Base-by-base conservation (phyloP, 1,139 yeast genomes). In the Sugiyamaella xylanicola region DNA sequence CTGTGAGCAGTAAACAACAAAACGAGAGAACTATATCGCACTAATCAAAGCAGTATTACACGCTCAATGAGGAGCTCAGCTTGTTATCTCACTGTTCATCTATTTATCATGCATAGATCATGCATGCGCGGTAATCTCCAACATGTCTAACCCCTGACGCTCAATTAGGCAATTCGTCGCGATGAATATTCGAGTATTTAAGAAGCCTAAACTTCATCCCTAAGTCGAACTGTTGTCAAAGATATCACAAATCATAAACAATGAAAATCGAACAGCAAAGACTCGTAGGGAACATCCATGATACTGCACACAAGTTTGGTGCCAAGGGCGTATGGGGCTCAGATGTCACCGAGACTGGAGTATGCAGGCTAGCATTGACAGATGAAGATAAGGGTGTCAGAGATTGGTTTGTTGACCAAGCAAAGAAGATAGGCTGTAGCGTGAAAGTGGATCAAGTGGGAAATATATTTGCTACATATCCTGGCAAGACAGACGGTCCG, bases 391-490 rank as follows among this genome's bases (percentile, higher is more conserved):
- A 83, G 61, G 68, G 74, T 29, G 86, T 85, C 11, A 77, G 86
- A 56, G 86, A 85, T 61, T 86, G 91, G 91, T 82, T 85, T 64
- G 74, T 81, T 40, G 64, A 63, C 8, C 86, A 85, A 65, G 75
- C 81, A 13, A 73, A 74, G 56, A 57, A 65, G 3, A 67, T 85
- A 36, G 90, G 89, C 0, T 85, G 90, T 67, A 65, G 71, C 11
- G 76, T 84, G 19, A 80, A 76, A 40, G 71, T 85, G 46, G 92
- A 86, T 68, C 77, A 80, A 57, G 74, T 85, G 65, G 91, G 92
- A 16, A 85, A 82, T 66, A 84, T 85, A 41, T 86, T 85, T 71
- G 86, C 86, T n/a, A 74, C 81, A 20, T 82, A 76, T 56, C 86
- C 87, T 0, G 90, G 90, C 4, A 71, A 80, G 49, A 68, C 72